Conservation (phyloP, 805 yeast genomes). For the Kuraishia piskuri region DNA sequence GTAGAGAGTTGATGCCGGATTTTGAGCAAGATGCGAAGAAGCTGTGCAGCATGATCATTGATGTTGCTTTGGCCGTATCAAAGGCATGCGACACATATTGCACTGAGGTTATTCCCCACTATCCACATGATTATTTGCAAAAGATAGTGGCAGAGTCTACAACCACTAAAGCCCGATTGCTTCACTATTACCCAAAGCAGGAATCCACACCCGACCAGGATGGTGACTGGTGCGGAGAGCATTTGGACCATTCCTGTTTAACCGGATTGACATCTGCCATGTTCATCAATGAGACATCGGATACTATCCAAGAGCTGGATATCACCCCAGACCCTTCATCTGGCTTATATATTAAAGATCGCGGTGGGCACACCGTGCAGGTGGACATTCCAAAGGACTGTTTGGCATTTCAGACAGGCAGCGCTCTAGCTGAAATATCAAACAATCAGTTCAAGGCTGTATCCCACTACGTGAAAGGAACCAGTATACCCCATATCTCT, state of each 20-base stretch:
- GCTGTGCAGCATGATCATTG: conserved; percentile 36
- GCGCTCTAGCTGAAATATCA: conserved; percentile 44
- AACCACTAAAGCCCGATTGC: conserved; percentile 47
- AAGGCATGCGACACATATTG: conserved; percentile 42
- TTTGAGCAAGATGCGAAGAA: conserved; percentile 29
- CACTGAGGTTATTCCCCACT: conserved; percentile 16
- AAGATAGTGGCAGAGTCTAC: conserved; percentile 39
- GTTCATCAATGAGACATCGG: conserved; percentile 29
- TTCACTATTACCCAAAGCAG: conserved; percentile 40
- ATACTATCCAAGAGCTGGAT: conserved; percentile 2
- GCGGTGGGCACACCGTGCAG: conserved; percentile 34
- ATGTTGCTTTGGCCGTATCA: conserved; percentile 42
- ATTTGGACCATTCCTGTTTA: conserved; percentile 49
- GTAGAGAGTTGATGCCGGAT: conserved; percentile 19
- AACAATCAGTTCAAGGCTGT: conserved; percentile 45
- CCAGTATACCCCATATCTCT: conserved; percentile 24
- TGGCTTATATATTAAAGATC: conserved; percentile 41
- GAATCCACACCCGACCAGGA: conserved; percentile 2
- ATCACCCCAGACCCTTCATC: conserved; percentile 32
- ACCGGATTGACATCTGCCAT: conserved; percentile 52
- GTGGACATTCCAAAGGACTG: conserved; percentile 48
- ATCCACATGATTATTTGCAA: conserved; percentile 29
- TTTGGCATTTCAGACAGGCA: conserved; percentile 55
- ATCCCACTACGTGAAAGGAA: conserved; percentile 46
- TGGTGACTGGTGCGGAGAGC: conserved; percentile 53